These are phyloP conservation scores for Trypanosoma conorhini DNA, from an alignment of 208 protist species.

Conservation along the genomic window DNA sequence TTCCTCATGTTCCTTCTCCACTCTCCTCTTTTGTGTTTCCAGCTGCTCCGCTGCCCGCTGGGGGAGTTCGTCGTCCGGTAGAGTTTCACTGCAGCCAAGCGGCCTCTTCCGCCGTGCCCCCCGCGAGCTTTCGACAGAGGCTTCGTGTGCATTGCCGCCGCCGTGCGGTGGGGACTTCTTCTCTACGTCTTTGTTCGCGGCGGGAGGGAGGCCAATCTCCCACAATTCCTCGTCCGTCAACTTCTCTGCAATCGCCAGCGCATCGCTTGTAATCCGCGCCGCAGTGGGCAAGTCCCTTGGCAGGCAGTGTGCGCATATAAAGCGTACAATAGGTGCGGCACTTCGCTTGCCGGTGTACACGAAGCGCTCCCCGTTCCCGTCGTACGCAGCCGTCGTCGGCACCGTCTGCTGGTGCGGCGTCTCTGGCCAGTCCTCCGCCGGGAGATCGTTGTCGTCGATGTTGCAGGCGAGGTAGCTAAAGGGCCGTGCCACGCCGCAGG, in stretches of 20 bases:
- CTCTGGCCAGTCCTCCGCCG: constrained; percentile 47
- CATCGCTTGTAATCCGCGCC: constrained; percentile 14
- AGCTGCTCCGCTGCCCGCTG: neutral
- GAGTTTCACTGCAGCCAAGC: neutral
- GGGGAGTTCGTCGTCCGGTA: neutral
- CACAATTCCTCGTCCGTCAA: constrained; percentile 18
- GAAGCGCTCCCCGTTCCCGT: constrained; percentile 13
- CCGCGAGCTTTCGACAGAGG: neutral
- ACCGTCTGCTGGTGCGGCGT: constrained; percentile 33
- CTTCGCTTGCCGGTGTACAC: constrained; percentile 25
- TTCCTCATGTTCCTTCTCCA: neutral
- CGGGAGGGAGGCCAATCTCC: neutral
- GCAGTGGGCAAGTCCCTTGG: constrained; percentile 7
- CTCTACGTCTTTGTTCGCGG: neutral
- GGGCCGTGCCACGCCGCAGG: constrained; percentile 12
- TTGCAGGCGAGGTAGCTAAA: constrained; percentile 55
- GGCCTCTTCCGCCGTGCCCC: neutral
- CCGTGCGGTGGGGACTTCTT: neutral
- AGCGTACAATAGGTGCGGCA: constrained; percentile 14
- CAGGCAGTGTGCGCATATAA: constrained; percentile 36
- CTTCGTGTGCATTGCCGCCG: neutral
- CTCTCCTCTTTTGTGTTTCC: neutral
- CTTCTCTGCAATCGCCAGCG: constrained; percentile 2
- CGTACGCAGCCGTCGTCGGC: constrained; percentile 49
- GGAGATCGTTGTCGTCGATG: constrained; percentile 72